Conservation (phyloP, 2,329 filamentous ascomycete species). For the Penicillium sp. region DNA sequence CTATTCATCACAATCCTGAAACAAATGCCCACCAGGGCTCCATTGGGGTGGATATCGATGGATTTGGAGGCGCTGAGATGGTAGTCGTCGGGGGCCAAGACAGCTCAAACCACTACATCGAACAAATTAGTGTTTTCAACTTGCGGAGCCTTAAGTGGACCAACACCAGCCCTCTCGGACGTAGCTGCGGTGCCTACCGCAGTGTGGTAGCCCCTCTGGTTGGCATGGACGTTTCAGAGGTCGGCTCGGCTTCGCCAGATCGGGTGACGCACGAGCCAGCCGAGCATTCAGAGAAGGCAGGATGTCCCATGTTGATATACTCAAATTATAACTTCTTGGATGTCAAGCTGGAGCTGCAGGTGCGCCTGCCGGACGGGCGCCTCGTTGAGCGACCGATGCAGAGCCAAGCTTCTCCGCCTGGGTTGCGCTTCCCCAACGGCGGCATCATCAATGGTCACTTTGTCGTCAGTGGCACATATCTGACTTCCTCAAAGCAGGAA, state of each 20-base stretch:
- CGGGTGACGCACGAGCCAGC: conserved; percentile 36
- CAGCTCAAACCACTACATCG: conserved; percentile 96
- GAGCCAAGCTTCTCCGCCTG: conserved; percentile 80
- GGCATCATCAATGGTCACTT: conserved; percentile 95
- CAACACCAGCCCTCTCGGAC: conserved; percentile 78
- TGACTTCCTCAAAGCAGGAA: conserved; percentile 97
- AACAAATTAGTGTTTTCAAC: conserved; percentile 98
- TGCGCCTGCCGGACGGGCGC: conserved; percentile 78
- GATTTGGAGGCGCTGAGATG: conserved; percentile 92
- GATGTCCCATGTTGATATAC: conserved; percentile 84
- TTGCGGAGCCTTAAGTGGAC: conserved; percentile 94
- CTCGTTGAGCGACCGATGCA: conserved; percentile 83
- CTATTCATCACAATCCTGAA: conserved; percentile 84
- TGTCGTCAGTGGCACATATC: conserved; percentile 93
- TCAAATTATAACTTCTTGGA: conserved; percentile 99
- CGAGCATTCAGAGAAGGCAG: conserved; percentile 34
- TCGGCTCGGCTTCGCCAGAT: conserved; percentile 43
- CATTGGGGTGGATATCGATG: conserved; percentile 85
- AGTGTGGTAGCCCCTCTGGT: conserved; percentile 85
- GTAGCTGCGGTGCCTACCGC: conserved; percentile 93
- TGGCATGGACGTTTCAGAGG: conserved; percentile 44
- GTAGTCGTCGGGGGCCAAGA: conserved; percentile 95
- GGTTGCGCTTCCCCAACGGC: conserved; percentile 91
- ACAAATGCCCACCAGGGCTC: conserved; percentile 84
- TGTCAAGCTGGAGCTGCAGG: conserved; percentile 90